Conservation (phyloP, 2,329 filamentous ascomycete genomes). For the Claviceps sp. region DNA sequence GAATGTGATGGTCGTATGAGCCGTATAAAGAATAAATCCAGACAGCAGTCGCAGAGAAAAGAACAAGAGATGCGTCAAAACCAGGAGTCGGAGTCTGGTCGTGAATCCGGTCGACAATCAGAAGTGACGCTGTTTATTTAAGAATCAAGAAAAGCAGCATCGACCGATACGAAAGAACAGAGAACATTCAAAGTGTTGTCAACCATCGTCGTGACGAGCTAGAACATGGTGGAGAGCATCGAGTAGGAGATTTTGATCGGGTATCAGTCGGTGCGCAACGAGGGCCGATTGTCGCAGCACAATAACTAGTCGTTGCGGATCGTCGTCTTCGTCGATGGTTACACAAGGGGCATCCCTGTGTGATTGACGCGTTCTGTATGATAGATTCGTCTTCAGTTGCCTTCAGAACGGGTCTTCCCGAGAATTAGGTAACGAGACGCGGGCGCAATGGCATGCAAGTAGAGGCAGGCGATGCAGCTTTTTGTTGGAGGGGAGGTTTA, state of each 20-base stretch:
- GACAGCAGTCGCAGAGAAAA: conserved; percentile 2
- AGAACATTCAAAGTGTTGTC: conserved; percentile 34
- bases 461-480: conserved; percentile 1
- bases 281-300: conserved; percentile 3
- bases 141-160: conserved; percentile 33
- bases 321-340: not conserved
- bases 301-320: not conserved
- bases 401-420: not conserved
- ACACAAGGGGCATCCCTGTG: not conserved
- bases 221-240: conserved; percentile 15
- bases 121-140: conserved; percentile 16
- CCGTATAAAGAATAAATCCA: conserved; percentile 6
- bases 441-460: conserved; percentile 3
- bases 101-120: conserved; percentile 11
- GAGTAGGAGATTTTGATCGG: conserved; percentile 1
- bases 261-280: conserved; percentile 1
- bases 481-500: conserved; percentile 4
- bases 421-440: not conserved
- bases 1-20: not conserved
- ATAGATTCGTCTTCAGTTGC: too few species aligned
- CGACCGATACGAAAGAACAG: conserved; percentile 38
- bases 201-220: conserved; percentile 40
- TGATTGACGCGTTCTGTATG: too few species aligned
- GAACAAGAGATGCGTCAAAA: not conserved
- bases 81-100: conserved; percentile 3